These are phyloP conservation scores for Isabelozyma pseudorhagii DNA, from an alignment of 805 yeast genomes.

Conservation along the genomic window DNA sequence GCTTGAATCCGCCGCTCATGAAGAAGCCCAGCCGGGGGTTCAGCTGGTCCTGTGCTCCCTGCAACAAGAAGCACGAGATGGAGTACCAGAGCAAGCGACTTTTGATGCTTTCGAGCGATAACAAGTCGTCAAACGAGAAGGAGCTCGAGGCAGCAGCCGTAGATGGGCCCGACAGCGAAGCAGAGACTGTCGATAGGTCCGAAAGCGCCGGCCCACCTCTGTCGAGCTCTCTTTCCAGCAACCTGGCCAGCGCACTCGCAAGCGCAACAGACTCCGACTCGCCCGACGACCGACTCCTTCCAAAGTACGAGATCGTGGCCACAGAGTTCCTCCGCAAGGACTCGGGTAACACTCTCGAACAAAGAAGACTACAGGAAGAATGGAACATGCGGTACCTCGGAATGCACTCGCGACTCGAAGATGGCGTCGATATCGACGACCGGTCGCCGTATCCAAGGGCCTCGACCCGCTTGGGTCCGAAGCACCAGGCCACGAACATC, in stretches of 20 bases:
- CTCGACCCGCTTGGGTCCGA: conserved; percentile 69
- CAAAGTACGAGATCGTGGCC: conserved; percentile 58
- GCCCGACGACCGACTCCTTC: conserved; percentile 23
- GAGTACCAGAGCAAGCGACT: conserved; percentile 36
- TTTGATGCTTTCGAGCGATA: conserved; percentile 41
- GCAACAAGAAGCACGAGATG: conserved; percentile 58
- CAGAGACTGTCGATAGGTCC: no score
- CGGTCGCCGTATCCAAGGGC: conserved; percentile 76
- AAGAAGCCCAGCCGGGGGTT: conserved; percentile 83
- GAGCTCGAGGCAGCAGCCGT: conserved; percentile 11
- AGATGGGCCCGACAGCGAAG: conserved; percentile 8
- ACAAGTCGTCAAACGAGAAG: conserved; percentile 35
- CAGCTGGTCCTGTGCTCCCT: conserved; percentile 84
- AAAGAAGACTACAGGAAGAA: conserved; percentile 58
- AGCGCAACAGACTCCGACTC: neutral
- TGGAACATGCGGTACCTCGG: conserved; percentile 85
- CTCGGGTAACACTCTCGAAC: conserved; percentile 30
- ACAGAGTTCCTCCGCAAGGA: conserved; percentile 50
- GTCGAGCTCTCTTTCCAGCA: no score
- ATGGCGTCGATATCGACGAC: conserved; percentile 73
- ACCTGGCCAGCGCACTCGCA: no score
- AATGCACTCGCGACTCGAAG: conserved; percentile 68
- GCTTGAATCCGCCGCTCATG: conserved; percentile 80
- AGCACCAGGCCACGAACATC: conserved; percentile 67
- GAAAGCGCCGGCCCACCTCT: no score